Conservation (phyloP, 805 yeast genomes). For the Zygosaccharomyces gambellarensis region DNA sequence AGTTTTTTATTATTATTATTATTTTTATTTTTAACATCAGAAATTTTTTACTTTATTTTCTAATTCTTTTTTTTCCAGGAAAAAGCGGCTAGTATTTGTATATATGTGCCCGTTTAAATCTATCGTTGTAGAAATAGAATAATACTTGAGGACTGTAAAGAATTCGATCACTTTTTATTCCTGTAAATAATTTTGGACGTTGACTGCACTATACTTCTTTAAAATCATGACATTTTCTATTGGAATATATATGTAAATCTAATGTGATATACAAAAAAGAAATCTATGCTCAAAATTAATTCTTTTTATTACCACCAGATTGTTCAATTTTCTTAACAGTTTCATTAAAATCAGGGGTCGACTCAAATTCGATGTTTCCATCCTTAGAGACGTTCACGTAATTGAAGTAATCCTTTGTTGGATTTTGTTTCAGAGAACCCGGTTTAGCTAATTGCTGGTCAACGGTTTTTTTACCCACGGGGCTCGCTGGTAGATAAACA, state of each 20-base stretch:
- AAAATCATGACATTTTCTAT: background rate
- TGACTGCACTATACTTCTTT: background rate
- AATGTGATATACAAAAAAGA: background rate
- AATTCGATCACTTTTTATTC: background rate
- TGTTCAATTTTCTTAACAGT: conserved; percentile 8
- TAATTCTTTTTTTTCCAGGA: background rate
- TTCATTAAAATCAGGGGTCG: conserved; percentile 20
- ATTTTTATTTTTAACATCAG: background rate
- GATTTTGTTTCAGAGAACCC: conserved; percentile 6
- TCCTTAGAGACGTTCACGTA: conserved; percentile 22
- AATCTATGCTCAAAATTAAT: background rate
- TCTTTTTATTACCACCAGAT: conserved; percentile 6
- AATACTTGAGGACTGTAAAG: background rate
- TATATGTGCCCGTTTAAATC: background rate
- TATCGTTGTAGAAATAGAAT: background rate
- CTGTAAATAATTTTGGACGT: background rate
- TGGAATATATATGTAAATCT: background rate
- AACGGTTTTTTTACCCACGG: background rate
- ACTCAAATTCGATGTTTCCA: conserved; percentile 21
- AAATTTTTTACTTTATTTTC: background rate
- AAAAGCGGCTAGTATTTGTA: background rate
- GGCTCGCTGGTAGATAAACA: conserved; percentile 18
- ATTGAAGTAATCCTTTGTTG: conserved; percentile 20
- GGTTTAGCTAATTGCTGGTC: conserved; percentile 5
- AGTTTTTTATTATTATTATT: background rate